Evolutionary conservation across 345 rosid species (phyloP).

Genomic region (Corchorus olitorius): DNA sequence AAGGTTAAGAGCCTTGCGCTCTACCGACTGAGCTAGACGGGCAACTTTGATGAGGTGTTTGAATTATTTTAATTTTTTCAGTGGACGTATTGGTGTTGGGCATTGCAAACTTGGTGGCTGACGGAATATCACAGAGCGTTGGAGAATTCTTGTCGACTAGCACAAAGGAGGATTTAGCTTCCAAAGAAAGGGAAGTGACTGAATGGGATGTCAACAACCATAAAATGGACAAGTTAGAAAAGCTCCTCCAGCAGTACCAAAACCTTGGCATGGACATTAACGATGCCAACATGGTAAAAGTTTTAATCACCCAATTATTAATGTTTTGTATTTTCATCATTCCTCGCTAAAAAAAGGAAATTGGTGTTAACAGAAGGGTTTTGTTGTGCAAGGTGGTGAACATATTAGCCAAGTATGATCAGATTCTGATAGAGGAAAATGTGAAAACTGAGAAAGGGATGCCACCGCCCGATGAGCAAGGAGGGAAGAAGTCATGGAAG

Average conservation of each 20-base stretch:
- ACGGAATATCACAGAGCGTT: slow-evolving; percentile 46
- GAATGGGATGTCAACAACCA: slow-evolving; percentile 39
- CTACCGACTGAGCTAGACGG: slow-evolving; percentile 49
- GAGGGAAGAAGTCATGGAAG: slow-evolving; percentile 40
- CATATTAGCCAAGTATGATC: slow-evolving; percentile 36
- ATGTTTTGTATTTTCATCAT: background rate
- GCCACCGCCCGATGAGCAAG: slow-evolving; percentile 22
- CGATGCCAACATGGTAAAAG: slow-evolving; percentile 36
- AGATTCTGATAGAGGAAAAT: slow-evolving; percentile 41
- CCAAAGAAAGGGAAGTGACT: slow-evolving; percentile 32
- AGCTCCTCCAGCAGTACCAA: slow-evolving; percentile 32
- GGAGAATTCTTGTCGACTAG: slow-evolving; percentile 38
- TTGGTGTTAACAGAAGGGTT: background rate
- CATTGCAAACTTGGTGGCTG: slow-evolving; percentile 45
- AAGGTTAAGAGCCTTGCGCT: slow-evolving; percentile 56
- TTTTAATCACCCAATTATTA: too few species aligned
- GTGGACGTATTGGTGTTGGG: slow-evolving; percentile 41
- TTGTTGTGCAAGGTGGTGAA: slow-evolving; percentile 34
- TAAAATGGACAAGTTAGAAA: slow-evolving; percentile 7
- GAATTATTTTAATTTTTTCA: background rate
- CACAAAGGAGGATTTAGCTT: slow-evolving; percentile 39
- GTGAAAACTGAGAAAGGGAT: slow-evolving; percentile 31
- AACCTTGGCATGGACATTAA: slow-evolving; percentile 41
- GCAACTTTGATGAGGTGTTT: background rate
- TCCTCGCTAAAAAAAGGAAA: background rate